Evolutionary conservation across 805 yeast species (phyloP), one percentile per base, ranked within the genome.

Genomic region (Candida corydali): DNA sequence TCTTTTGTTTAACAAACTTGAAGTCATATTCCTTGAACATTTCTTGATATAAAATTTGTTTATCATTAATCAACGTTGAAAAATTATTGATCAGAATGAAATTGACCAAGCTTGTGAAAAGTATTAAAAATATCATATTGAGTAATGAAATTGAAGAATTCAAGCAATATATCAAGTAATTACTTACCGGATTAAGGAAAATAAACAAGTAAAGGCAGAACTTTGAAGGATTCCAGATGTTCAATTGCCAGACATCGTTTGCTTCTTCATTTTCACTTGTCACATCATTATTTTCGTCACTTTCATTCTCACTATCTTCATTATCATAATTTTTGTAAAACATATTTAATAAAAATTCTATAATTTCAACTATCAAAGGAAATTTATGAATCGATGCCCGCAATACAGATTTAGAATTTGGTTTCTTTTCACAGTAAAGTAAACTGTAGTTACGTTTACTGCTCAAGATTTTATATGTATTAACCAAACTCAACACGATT

Each of bases 181-280:
- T 44, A 32, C 69, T 72, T 8, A 78, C 51, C 0, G 94, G 93
- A 6, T 86, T 78, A 43, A 78, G 78, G 1, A 75, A 55, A 2
- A 75, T 63, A 19, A 75, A 66, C 2, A 82, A 46, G 32, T 64
- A 58, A 5, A 82, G 61, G 22, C 69, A 69, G 51, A 81, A 79
- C 43, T 65, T 65, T 0, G 82, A 70, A 0, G 91, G 91, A 29
- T 67, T 64, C 94, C 94, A 84, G 34, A 82, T 72, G 14, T 59
- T 61, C 28, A 84, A 53, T 39, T 75, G 73, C 76, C 82, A 82
- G 23, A 70, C 69, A 20, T 63, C 34, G 5, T 55, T 57, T 34
- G 43, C 44, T 15, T 51, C 44, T 17, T 50, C 50, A 19, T 58
- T 54, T 11, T 46, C 53, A 3, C 15, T 18, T 1, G 26, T 8